Evolutionary conservation across 768 basidiomycete genomes (phyloP), one percentile per base, ranked within the genome.

Genomic region (Kwoniella dendrophila): DNA sequence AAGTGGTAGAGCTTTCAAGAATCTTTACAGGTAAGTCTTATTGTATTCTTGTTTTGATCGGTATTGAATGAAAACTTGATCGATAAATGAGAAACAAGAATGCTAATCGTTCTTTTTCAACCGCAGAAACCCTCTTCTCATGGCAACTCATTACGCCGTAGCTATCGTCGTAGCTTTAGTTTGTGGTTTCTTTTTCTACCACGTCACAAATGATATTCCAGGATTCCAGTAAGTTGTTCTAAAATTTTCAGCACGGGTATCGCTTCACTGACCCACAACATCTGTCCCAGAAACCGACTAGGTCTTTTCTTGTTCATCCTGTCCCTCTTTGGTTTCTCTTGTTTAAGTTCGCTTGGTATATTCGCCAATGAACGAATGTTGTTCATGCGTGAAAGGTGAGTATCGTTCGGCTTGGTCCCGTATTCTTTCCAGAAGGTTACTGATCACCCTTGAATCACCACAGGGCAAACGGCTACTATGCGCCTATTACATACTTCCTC

Each of bases 291-390:
- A 49, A 80, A 80, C 53, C 76, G 79, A 56, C 72, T 78, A 85
- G 90, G 94, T 8, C 84, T 97, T 55, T 97, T 98, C 86, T 94
- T 99, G 83, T 99, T 99, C 81, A 88, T 92, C 2, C 82, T 99
- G n/a, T 88, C 93, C 1, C 82, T 99, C 8, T 98, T 99, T 69
- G 96, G 93, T 2, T 98, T 99, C 81, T 95, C 95, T 4, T 95
- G 92, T 75, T 80, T 99, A 58, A 93, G 93, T 10, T 97, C 94
- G 56, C 81, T 99, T 52, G 90, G 92, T 2, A 80, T 96, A 51
- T 98, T 99, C 74, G 90, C 96, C 4, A 92, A 91, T 68, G 96
- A 99, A 74, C 85, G 96, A 44, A 87, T 98, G 60, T 80, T 99
- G 50, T 99, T 98, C 82, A 97, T 97, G 86, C 87, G 96, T n/a